phyloP scores from a whole-genome alignment of 805 yeast species.

The Wickerhamomyces chambardii region DNA sequence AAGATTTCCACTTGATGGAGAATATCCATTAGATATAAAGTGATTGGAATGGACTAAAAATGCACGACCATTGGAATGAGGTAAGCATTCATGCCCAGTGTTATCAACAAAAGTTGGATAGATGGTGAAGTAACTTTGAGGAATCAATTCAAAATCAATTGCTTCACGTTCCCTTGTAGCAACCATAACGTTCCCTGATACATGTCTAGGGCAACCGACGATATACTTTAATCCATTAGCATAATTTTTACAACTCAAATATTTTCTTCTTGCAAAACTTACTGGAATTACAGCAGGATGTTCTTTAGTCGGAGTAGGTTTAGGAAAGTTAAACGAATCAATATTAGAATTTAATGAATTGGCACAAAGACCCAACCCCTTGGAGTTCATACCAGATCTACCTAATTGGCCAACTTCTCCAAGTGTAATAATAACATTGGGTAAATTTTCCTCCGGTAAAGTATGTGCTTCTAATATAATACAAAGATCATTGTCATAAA shows the following conservation, averaged over 20 bases:
- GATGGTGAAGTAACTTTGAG: slow-evolving; percentile 5
- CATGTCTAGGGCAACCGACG: slow-evolving; percentile 9
- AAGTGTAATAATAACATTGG: slow-evolving; percentile 5
- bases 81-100: slow-evolving; percentile 5
- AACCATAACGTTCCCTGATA: slow-evolving; percentile 5
- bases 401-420: slow-evolving; percentile 10
- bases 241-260: slow-evolving; percentile 6
- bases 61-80: slow-evolving; percentile 6
- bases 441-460: slow-evolving; percentile 6
- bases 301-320: slow-evolving; percentile 1
- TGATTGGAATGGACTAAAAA: slow-evolving; percentile 7
- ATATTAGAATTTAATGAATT: slow-evolving; percentile 6
- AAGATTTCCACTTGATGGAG: slow-evolving; percentile 6
- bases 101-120: slow-evolving; percentile 7
- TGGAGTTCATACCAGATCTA: slow-evolving; percentile 10
- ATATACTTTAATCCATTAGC: slow-evolving; percentile 8
- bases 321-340: slow-evolving; percentile 6
- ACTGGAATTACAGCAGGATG: slow-evolving; percentile 6
- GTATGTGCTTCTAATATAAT: slow-evolving; percentile 7
- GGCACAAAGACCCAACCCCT: slow-evolving; percentile 8
- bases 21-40: slow-evolving; percentile 5
- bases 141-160: slow-evolving; percentile 7
- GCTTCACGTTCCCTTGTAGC: slow-evolving; percentile 8
- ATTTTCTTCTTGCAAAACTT: slow-evolving; percentile 8
- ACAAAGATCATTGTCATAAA: slow-evolving; percentile 6